Percentiles rank a stretch among this genome's conserved stretches.
Conservation (phyloP, 1,284 basidiomycete genomes). For the Sporisorium graminicola region DNA sequence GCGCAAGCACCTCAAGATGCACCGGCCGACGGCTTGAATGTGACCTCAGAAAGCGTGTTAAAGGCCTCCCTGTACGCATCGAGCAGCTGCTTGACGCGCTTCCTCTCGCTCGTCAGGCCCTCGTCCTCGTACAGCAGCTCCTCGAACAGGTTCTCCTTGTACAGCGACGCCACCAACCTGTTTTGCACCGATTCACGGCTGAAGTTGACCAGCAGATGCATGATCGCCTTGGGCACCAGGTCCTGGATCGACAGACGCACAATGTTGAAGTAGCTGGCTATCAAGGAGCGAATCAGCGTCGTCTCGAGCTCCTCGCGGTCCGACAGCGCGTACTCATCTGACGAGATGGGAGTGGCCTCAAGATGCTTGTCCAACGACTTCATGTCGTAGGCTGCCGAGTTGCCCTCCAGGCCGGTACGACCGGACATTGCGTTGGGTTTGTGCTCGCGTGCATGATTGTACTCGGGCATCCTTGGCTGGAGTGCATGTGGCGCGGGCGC, state of each 20-base stretch:
- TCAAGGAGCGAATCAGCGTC: slow-evolving; percentile 90
- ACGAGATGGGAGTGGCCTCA: slow-evolving; percentile 75
- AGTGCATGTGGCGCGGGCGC: slow-evolving; percentile 31
- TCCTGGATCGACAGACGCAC: slow-evolving; percentile 97
- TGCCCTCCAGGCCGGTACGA: slow-evolving; percentile 78
- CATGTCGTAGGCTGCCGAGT: slow-evolving; percentile 94
- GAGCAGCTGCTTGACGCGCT: slow-evolving; percentile 91
- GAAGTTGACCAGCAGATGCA: slow-evolving; percentile 86
- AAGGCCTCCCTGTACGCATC: slow-evolving; percentile 99
- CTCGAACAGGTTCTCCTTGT: slow-evolving; percentile 83
- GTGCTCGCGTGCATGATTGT: slow-evolving; percentile 40
- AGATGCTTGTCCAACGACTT: slow-evolving; percentile 93
- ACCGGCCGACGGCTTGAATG: slow-evolving; percentile 49
- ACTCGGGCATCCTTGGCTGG: slow-evolving; percentile 40
- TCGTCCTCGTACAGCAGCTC: slow-evolving; percentile 96
- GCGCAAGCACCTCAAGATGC: slow-evolving; percentile 1
- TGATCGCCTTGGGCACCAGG: slow-evolving; percentile 83
- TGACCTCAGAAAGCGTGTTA: slow-evolving; percentile 67
- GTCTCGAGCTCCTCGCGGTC: slow-evolving; percentile 96
- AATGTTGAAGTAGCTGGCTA: slow-evolving; percentile 95
- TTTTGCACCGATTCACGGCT: slow-evolving; percentile 97
- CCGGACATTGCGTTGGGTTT: slow-evolving; percentile 72
- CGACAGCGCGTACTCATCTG: slow-evolving; percentile 75
- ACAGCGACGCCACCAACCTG: slow-evolving; percentile 88
- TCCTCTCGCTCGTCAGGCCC: slow-evolving; percentile 89